Conservation (phyloP, 108 stramenopile genomes). For the Chaetoceros tenuissimus region DNA sequence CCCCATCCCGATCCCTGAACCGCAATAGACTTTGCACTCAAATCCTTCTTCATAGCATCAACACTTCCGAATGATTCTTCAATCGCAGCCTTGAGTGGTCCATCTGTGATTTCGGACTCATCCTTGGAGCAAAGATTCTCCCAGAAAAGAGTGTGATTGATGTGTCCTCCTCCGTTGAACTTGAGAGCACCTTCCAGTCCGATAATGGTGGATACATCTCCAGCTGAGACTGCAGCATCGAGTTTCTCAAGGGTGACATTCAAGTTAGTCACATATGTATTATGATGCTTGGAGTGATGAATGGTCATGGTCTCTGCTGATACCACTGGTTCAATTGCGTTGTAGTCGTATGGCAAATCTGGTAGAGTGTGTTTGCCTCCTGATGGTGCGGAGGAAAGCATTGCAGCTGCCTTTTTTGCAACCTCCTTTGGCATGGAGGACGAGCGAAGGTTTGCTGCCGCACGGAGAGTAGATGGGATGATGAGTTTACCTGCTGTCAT, state of each 20-base stretch:
- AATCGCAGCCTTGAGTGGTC: constrained; percentile 62
- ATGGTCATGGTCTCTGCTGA: constrained; percentile 89
- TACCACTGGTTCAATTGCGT: constrained; percentile 84
- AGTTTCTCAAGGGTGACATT: constrained; percentile 84
- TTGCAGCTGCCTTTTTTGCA: constrained; percentile 46
- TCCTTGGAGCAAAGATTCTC: constrained; percentile 73
- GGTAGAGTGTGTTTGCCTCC: constrained; percentile 68
- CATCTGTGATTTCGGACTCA: constrained; percentile 27
- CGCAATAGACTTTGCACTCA: constrained; percentile 74
- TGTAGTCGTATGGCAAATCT: constrained; percentile 86
- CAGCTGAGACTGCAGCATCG: constrained; percentile 57
- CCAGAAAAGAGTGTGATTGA: constrained; percentile 98
- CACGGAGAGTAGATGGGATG: constrained; percentile 63
- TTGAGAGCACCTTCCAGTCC: constrained; percentile 77
- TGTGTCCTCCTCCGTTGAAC: constrained; percentile 99
- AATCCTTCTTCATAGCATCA: constrained; percentile 71
- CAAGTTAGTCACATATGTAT: constrained; percentile 85
- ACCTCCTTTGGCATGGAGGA: constrained; percentile 55
- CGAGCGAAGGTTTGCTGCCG: constrained; percentile 61
- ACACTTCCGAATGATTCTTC: constrained; percentile 71
- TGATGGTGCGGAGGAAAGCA: constrained; percentile 56
- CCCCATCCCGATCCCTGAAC: constrained; percentile 99
- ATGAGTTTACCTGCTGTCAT: constrained; percentile 45
- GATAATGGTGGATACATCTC: constrained; percentile 73
- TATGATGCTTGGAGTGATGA: constrained; percentile 94